Base-by-base conservation (phyloP, 1,284 basidiomycete species). In the Xerocomus amazonicus region DNA sequence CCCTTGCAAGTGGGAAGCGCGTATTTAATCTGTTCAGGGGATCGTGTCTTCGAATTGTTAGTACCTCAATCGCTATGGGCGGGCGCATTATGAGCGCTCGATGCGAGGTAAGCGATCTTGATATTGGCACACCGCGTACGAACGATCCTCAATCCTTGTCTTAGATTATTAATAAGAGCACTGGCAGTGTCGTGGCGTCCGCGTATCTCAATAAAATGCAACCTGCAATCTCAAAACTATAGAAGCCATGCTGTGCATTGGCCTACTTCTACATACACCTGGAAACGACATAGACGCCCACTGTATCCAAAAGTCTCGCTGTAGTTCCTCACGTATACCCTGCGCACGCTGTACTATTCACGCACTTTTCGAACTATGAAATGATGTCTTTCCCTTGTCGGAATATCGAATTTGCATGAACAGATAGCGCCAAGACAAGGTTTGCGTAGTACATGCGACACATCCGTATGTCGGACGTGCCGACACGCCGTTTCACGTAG, bases 141-240 rank as follows among this genome's bases (percentile, higher is more conserved):
- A 37, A 23, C 14, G 27, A 44, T 48, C 40, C 50, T 52, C n/a
- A 44, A 43, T 43, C 51, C 34, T 28, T 47, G 31, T 28, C 51
- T 37, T 58, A 86, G 83, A 72, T 86, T 41, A 56, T 76, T 32
- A 78, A 84, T 59, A 81, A 78, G 56, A 63, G 70, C 41, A 73
- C 74, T 4, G 80, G 81, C 8, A 69, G 78, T 50, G 66, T 78
- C 29, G 68, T 86, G 39, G 84, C 82, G 5, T 83, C 83, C 3
- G 80, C 79, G 0, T 76, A 80, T 53, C 65, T 84, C 44, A 84
- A 77, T 68, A 84, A 84, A 66, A 86, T 84, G 83, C 82, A 85
- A 57, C 83, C 83, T 6, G 55, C 59, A 14, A 55, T 59, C 47
- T 52, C 72, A n/a, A 73, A 72, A 57, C 40, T 70, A 51, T 70